Percentiles rank a stretch among this genome's conserved stretches.
Conservation (phyloP, 106 monocot species). For the Dioscorea dumetorum region DNA sequence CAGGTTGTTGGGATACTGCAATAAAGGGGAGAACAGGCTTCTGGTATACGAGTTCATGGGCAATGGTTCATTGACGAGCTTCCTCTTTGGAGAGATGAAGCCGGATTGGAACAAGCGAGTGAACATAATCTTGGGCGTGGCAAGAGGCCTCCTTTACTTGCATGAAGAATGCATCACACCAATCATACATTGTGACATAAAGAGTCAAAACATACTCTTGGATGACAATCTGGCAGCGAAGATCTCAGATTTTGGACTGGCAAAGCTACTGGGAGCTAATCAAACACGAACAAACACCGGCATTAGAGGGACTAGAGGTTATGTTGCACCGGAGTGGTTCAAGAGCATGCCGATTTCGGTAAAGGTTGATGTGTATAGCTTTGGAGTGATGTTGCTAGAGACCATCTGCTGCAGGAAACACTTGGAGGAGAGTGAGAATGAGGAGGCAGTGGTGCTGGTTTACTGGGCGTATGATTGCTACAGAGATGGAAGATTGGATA, state of each 20-base stretch:
- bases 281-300: constrained; percentile 29
- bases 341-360: constrained; percentile 29
- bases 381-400: constrained; percentile 46
- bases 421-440: constrained; percentile 11
- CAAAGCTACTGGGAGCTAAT: constrained; percentile 9
- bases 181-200: constrained; percentile 29
- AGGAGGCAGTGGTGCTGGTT: constrained; percentile 14
- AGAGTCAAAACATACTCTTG: constrained; percentile 24
- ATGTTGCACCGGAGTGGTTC: constrained; percentile 56
- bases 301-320: constrained; percentile 27
- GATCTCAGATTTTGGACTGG: constrained; percentile 25
- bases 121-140: neutral
- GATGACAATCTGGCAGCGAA: constrained; percentile 18
- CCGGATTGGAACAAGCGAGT: neutral
- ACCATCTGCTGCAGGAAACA: constrained; percentile 33
- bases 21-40: neutral
- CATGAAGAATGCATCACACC: constrained; percentile 20
- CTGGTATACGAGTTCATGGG: neutral
- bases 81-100: neutral
- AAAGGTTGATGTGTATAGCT: constrained; percentile 56
- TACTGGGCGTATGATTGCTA: constrained; percentile 28
- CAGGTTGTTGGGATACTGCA: neutral
- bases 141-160: neutral
- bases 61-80: neutral
- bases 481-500: neutral